Base-by-base conservation (phyloP, 768 basidiomycete species). In the Gautieria morchelliformis region DNA sequence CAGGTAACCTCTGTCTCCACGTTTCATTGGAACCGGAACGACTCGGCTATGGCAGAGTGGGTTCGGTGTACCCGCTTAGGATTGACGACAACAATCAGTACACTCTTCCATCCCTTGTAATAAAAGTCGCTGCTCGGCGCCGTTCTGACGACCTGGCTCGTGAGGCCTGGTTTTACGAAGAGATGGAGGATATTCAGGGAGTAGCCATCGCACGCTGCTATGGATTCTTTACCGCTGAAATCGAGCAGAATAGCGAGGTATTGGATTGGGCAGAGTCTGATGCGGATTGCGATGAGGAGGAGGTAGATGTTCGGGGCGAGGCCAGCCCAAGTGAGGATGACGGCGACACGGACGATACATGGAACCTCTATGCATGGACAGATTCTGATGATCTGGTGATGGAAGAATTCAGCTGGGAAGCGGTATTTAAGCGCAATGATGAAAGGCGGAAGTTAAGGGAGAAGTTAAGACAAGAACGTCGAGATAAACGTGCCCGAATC, bases 81-180 rank as follows among this genome's bases (percentile, higher is more conserved):
- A 30, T 51, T 2, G 30, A 33, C 15, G 50, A 20, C 32, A 9
- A 27, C 7, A 39, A 5, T 19, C 9, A 33, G 19, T 37, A 14
- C 8, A 9, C 19, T 15, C 27, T 53, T 12, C 52, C 52, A 39
- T 6, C 35, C 14, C 41, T 53, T 8, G 52, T 53, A 6, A 41
- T 53, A 1, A 53, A 53, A 41, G 37, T 53, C 19, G 33, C 33
- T 10, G 17, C n/a, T 35, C 17, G 52, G 14, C 27, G 40, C n/a
- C 35, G 35, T 1, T 53, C 37, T 20, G 37, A 17, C 1, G 6
- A 24, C 9, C 3, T 61, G 27, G 57, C 58, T 39, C 57, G 52
- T 22, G 60, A 61, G 32, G 60, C 60, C 20, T 61, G 60, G 60
- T 61, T 61, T 20, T 61, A 61, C 41, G 60, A 61, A 15, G 60